Evolutionary conservation across 495 filamentous ascomycete genomes (phyloP).

Genomic region (Xylaria palmicola): DNA sequence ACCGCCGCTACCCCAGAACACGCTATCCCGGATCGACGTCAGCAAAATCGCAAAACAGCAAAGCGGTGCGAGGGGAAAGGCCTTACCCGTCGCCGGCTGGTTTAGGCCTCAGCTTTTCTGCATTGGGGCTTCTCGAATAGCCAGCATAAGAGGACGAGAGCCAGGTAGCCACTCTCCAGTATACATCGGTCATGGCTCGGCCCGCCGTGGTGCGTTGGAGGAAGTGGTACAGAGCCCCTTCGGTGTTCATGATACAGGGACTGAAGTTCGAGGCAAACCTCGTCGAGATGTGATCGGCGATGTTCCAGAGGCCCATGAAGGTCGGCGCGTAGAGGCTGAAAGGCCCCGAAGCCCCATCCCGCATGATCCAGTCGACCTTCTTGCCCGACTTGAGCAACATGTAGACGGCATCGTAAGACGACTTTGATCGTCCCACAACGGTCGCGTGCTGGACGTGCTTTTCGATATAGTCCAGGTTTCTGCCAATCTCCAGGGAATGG

Average conservation of each 20-base stretch:
- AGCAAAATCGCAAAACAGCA: too few species aligned
- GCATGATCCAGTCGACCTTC: slow-evolving; percentile 47
- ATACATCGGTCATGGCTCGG: slow-evolving; percentile 10
- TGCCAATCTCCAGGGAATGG: slow-evolving; percentile 25
- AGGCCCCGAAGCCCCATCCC: slow-evolving; percentile 38
- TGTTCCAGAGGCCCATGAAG: too few species aligned
- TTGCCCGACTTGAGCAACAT: slow-evolving; percentile 41
- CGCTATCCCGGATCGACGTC: too few species aligned
- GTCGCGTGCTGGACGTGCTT: too few species aligned
- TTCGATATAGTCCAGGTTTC: too few species aligned
- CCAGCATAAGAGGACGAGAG: too few species aligned
- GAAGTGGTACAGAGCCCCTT: slow-evolving; percentile 22
- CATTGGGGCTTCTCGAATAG: too few species aligned
- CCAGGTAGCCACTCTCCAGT: slow-evolving; percentile 2
- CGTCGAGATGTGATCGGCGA: slow-evolving; percentile 24
- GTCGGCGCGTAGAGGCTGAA: slow-evolving; percentile 31
- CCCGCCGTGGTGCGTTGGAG: slow-evolving; percentile 23
- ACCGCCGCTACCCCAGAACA: background rate
- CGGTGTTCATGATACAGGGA: slow-evolving; percentile 32
- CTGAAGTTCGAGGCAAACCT: slow-evolving; percentile 26
- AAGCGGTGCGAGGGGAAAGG: too few species aligned
- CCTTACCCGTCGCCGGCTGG: too few species aligned
- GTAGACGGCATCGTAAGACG: slow-evolving; percentile 46
- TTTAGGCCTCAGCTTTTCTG: too few species aligned
- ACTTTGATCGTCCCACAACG: slow-evolving; percentile 24